These are phyloP conservation scores for Carex parvula DNA, from an alignment of 176 grass and related monocot species.

Conservation along the genomic window DNA sequence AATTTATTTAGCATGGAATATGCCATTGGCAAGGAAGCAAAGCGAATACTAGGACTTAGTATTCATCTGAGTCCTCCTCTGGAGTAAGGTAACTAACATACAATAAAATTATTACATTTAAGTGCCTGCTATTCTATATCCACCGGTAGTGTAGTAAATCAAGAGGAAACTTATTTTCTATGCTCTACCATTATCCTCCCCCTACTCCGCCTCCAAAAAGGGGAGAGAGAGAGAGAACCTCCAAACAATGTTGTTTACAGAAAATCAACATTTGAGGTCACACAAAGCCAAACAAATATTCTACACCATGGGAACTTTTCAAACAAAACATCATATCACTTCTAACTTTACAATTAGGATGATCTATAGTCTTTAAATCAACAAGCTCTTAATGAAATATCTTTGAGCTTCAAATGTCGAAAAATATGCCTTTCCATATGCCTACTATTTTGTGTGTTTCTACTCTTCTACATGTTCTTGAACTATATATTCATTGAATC, in stretches of 20 bases:
- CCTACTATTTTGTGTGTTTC: background rate
- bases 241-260: background rate
- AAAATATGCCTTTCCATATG: background rate
- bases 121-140: background rate
- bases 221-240: background rate
- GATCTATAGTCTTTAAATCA: background rate
- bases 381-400: background rate
- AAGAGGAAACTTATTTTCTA: background rate
- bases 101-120: background rate
- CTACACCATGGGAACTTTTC: background rate
- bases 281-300: too few relatives aligned
- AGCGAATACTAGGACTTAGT: background rate
- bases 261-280: background rate
- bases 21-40: background rate
- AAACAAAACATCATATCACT: background rate
- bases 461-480: background rate
- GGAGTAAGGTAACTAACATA: background rate
- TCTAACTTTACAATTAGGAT: background rate
- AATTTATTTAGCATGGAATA: background rate
- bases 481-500: background rate
- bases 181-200: background rate
- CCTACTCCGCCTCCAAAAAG: background rate
- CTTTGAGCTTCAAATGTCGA: background rate
- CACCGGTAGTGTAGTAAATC: background rate
- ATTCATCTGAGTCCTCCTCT: background rate